Evolutionary conservation across 176 grass and related monocot genomes (phyloP).

Genomic region (maize (Zea mays)): DNA sequence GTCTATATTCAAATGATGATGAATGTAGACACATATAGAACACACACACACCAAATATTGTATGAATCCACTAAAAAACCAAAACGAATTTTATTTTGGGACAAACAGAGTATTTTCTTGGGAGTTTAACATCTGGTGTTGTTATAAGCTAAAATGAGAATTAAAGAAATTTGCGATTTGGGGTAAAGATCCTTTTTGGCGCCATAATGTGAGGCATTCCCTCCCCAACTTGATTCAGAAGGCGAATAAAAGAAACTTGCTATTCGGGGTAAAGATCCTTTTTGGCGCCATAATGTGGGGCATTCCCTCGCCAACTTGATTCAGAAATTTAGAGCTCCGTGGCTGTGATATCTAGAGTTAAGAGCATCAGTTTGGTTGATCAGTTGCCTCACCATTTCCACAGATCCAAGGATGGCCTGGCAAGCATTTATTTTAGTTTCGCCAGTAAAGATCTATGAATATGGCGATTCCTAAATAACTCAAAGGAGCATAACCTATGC

Average conservation of each 20-base stretch:
- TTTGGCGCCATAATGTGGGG: too few species aligned
- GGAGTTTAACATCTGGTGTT: conserved; percentile 7
- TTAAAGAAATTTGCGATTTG: conserved; percentile 8
- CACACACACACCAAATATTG: too few species aligned
- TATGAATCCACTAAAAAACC: too few species aligned
- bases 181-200: neutral
- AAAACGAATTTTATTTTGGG: too few species aligned
- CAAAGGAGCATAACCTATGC: neutral
- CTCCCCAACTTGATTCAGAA: too few species aligned
- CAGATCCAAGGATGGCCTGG: conserved; percentile 91
- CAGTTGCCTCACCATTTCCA: conserved; percentile 65
- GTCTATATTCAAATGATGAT: too few species aligned
- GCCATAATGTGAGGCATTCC: too few species aligned
- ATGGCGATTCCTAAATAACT: neutral
- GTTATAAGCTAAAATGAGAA: conserved; percentile 10
- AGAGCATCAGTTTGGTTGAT: conserved; percentile 14
- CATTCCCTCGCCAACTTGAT: neutral
- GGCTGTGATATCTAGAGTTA: neutral
- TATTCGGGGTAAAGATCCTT: too few species aligned
- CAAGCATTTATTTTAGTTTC: conserved; percentile 21
- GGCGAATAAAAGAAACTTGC: too few species aligned
- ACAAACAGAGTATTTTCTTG: conserved; percentile 9
- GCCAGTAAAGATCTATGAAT: neutral
- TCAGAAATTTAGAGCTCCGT: neutral
- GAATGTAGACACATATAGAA: too few species aligned